Evolutionary conservation across 2,329 filamentous ascomycete species (phyloP), one percentile per base, ranked within the genome.

Genomic region (Venturia pyrina): DNA sequence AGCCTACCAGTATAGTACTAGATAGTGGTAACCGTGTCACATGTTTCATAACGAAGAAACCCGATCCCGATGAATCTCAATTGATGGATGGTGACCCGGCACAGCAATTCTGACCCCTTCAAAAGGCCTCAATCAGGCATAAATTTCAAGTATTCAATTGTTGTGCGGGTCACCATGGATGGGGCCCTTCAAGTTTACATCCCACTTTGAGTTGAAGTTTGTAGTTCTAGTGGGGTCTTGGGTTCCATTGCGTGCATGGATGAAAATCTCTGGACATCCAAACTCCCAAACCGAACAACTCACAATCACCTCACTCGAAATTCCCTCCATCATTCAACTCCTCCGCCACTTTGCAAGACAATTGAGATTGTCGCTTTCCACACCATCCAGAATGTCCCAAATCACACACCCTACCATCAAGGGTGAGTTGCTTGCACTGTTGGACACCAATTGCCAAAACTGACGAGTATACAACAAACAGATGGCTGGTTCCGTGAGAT

Each of bases 401-500:
- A 85, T 90, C 78, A 84, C 83, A 71, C 88, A 91, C 83, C 85
- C 87, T 77, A 90, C 88, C 75, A 91, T 91, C 82, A 85, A 90
- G 81, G 87, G 87, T 88, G 81, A 70, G 78, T 75, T 44, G 32
- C 34, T 43, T 57, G 13, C 19, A 57, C 43, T 56, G 32, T 37
- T 15, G 28, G 1, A 67, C n/a, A 56, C 50, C 19, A 37, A 11
- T 65, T 21, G 40, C 44, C 24, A 48, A 65, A 62, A 57, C 50
- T 66, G 34, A 56, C 34, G 41, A 65, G 65, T 43, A 65, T 37
- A 44, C 59, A 67, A 19, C 72, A 96, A 67, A 19, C 72, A 96
- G 95, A 98, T 96, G 95, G 93, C 82, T 99, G 95, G 95, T 99
- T 99, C 89, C 90, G 92, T 79, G 95, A 99, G 83, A 93, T 96